phyloP scores from a whole-genome alignment of 2,329 filamentous ascomycete species.

The Aspergillus nomiae region DNA sequence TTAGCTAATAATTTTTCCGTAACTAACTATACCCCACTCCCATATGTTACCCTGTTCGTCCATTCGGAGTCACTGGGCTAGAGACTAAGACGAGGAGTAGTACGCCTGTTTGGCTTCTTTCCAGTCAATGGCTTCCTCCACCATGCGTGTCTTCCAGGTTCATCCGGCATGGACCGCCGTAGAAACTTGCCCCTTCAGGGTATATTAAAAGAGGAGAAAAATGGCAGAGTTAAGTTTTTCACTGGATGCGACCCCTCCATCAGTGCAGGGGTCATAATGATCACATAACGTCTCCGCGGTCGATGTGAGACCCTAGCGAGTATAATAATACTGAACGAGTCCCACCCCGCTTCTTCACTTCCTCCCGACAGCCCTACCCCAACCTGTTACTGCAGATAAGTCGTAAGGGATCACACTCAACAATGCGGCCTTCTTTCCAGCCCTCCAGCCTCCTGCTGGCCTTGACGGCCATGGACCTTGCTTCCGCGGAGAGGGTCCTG shows the following conservation, averaged over 20 bases:
- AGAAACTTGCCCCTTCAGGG: neutral
- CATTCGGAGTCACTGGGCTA: neutral
- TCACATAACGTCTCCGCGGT: neutral
- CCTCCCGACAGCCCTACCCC: neutral
- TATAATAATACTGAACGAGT: neutral
- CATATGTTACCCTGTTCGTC: neutral
- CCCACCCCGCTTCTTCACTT: neutral
- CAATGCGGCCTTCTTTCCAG: constrained; percentile 30
- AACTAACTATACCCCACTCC: neutral
- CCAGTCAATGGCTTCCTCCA: neutral
- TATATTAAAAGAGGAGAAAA: neutral
- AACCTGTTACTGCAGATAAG: neutral
- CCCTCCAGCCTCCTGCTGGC: constrained; percentile 28
- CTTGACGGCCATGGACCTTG: constrained; percentile 26
- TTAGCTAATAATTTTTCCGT: constrained; percentile 2
- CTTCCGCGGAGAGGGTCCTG: constrained; percentile 66
- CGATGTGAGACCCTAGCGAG: neutral
- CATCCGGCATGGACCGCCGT: neutral
- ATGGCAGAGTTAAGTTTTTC: neutral
- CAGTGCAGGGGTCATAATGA: constrained; percentile 5
- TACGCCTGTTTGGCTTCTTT: neutral
- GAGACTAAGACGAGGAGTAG: neutral
- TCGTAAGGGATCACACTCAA: constrained; percentile 6
- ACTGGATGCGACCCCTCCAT: neutral
- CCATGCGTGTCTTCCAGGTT: neutral